Conservation (phyloP, 306 rosid genomes). For the Vigna reflexopilosa region DNA sequence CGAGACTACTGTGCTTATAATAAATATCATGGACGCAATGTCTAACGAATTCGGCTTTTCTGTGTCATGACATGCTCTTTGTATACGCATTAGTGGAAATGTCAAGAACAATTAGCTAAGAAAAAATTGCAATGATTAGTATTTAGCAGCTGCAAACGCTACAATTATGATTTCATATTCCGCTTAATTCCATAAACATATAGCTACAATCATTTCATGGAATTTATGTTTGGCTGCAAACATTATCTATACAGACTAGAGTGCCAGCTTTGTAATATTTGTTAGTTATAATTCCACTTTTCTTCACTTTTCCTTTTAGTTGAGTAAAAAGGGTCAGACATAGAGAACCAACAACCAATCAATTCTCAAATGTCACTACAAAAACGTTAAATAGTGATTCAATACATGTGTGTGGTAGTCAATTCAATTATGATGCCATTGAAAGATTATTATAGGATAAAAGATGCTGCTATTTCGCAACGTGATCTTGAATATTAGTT, state of each 20-base stretch:
- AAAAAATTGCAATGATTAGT: background rate
- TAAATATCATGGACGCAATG: slow-evolving; percentile 9
- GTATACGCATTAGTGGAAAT: background rate
- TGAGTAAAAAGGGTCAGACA: background rate
- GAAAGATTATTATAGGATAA: background rate
- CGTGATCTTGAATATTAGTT: background rate
- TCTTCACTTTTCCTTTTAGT: background rate
- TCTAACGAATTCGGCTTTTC: background rate
- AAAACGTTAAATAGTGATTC: background rate
- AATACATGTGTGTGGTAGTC: background rate
- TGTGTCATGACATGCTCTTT: background rate
- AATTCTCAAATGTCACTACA: background rate
- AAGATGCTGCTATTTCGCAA: slow-evolving; percentile 12
- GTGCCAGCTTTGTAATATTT: background rate
- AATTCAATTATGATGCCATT: slow-evolving; percentile 5
- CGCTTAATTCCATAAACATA: background rate
- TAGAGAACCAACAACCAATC: slow-evolving; percentile 8
- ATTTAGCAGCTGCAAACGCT: background rate
- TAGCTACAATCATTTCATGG: background rate
- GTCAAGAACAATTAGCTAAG: background rate
- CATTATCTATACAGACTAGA: background rate
- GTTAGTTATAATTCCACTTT: background rate
- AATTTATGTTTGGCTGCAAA: background rate
- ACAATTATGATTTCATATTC: background rate
- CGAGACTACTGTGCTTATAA: background rate